A percentile compares a stretch with the other conserved stretches of the same genome.
Conservation (phyloP, 768 basidiomycete genomes). For the Tulasnella sp. region DNA sequence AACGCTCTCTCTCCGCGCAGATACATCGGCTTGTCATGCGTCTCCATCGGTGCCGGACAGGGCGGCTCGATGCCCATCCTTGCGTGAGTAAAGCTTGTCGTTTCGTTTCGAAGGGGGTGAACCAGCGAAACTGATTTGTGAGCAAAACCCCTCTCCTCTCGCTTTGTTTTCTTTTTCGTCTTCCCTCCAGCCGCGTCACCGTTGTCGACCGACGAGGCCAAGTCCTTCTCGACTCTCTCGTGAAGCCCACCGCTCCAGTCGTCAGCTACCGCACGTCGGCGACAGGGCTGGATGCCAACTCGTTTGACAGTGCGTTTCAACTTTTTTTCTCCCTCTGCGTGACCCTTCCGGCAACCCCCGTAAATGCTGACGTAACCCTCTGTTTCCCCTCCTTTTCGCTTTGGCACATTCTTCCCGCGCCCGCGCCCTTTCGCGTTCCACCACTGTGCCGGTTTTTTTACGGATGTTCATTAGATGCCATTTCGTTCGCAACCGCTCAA, state of each 20-base stretch:
- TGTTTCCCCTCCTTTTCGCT: too few relatives aligned
- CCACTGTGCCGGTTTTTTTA: not conserved
- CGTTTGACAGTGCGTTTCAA: not conserved
- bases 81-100: not conserved
- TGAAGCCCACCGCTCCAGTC: constrained; percentile 10
- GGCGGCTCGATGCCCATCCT: constrained; percentile 14
- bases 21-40: constrained; percentile 10
- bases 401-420: not conserved
- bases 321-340: not conserved
- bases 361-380: not conserved
- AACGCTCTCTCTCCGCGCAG: not conserved
- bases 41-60: constrained; percentile 8
- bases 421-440: not conserved
- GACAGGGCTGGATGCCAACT: constrained; percentile 10
- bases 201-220: constrained; percentile 3
- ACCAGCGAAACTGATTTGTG: not conserved
- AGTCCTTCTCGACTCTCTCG: constrained; percentile 10
- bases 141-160: not conserved
- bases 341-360: not conserved
- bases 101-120: not conserved
- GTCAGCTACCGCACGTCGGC: constrained; percentile 12
- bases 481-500: constrained; percentile 10
- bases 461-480: not conserved
- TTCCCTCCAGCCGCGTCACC: constrained; percentile 2
- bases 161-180: not conserved